phyloP scores from a whole-genome alignment of 2,329 filamentous ascomycete species.

The Aulographum hederae region DNA sequence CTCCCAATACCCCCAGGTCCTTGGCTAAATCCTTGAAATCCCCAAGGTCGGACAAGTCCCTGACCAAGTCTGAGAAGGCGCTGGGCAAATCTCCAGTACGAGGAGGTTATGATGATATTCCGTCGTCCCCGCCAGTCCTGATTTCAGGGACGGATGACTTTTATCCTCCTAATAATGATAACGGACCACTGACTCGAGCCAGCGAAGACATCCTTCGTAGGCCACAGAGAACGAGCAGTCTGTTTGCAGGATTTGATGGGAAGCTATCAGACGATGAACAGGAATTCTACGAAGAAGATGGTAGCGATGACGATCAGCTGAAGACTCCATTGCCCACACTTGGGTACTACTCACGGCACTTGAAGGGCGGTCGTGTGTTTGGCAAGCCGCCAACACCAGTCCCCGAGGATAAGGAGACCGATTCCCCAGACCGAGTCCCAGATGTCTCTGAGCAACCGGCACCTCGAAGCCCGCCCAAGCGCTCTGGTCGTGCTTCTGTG shows the following conservation, averaged over 20 bases:
- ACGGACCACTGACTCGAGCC: constrained; percentile 46
- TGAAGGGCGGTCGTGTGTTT: constrained; percentile 16
- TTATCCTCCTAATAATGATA: constrained; percentile 66
- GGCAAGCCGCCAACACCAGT: constrained; percentile 21
- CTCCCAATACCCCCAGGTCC: constrained; percentile 13
- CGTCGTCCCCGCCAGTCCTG: constrained; percentile 9
- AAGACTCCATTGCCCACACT: constrained; percentile 21
- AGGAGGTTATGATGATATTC: constrained; percentile 3
- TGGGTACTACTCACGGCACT: constrained; percentile 16
- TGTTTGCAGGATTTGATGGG: constrained; percentile 74
- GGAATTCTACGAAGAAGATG: constrained; percentile 42
- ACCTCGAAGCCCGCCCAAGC: not conserved
- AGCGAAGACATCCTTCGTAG: constrained; percentile 40
- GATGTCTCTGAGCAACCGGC: not conserved
- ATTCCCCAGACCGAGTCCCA: constrained; percentile 5
- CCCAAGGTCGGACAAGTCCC: not conserved
- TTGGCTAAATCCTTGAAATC: too few relatives aligned
- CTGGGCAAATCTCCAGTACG: constrained; percentile 4
- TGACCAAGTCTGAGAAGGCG: constrained; percentile 2
- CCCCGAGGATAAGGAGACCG: constrained; percentile 21
- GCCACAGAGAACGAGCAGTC: constrained; percentile 59
- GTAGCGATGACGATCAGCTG: constrained; percentile 26
- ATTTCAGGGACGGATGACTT: constrained; percentile 34
- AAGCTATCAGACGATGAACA: constrained; percentile 27
- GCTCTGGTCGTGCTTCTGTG: constrained; percentile 9